phyloP scores from a whole-genome alignment of 768 basidiomycete species.

The Tulasnella sp. region DNA sequence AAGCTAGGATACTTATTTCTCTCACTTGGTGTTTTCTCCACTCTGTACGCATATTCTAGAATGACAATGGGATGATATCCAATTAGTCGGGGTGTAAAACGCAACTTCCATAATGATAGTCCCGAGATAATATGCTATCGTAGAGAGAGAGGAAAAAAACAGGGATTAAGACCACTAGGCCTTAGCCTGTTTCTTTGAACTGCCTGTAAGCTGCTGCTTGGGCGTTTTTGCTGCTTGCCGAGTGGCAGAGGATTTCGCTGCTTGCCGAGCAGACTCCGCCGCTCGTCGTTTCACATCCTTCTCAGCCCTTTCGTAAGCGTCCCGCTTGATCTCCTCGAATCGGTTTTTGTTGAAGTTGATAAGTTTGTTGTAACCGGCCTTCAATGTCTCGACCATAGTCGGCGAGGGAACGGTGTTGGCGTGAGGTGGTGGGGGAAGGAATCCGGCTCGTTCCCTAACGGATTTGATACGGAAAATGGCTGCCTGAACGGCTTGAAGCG shows the following conservation, averaged over 20 bases:
- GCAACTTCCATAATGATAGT: slow-evolving; percentile 5
- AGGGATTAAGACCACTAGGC: not conserved
- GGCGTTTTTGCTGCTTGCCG: not conserved
- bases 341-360: slow-evolving; percentile 19
- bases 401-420: slow-evolving; percentile 16
- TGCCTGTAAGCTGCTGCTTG: not conserved
- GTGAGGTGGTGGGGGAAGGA: slow-evolving; percentile 34
- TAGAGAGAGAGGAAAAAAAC: not conserved
- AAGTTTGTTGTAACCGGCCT: slow-evolving; percentile 21
- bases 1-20: not conserved
- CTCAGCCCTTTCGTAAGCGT: slow-evolving; percentile 10
- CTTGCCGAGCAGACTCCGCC: not conserved
- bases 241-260: not conserved
- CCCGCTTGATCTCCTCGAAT: slow-evolving; percentile 21
- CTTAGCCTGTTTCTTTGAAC: not conserved
- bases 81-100: not conserved
- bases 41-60: not conserved
- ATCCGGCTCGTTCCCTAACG: slow-evolving; percentile 40
- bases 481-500: slow-evolving; percentile 52
- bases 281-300: slow-evolving; percentile 18
- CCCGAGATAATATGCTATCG: not conserved
- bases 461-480: slow-evolving; percentile 45
- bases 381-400: slow-evolving; percentile 14
- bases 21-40: not conserved
- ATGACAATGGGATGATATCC: not conserved